These are phyloP conservation scores for Saccharomyces mikatae DNA, from an alignment of 805 yeast species.

Conservation along the genomic window DNA sequence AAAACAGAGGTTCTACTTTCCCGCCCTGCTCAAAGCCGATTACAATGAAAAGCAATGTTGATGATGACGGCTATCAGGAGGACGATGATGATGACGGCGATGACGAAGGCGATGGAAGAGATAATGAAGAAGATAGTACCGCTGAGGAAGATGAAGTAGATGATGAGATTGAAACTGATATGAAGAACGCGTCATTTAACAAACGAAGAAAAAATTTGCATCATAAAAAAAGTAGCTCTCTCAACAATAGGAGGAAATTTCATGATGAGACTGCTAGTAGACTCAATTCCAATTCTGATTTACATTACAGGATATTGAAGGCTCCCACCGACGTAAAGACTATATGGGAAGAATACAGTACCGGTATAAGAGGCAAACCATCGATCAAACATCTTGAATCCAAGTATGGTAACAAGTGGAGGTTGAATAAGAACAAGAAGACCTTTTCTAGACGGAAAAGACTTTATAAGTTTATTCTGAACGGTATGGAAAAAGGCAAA, in stretches of 20 bases:
- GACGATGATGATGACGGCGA: slow-evolving; percentile 13
- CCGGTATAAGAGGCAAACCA: slow-evolving; percentile 36
- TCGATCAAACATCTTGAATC: slow-evolving; percentile 35
- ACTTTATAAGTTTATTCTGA: slow-evolving; percentile 29
- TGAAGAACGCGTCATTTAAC: slow-evolving; percentile 1
- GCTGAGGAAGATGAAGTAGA: slow-evolving; percentile 1
- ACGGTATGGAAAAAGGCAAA: slow-evolving; percentile 29
- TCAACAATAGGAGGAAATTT: not conserved
- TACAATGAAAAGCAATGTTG: not conserved
- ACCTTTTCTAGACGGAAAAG: slow-evolving; percentile 32
- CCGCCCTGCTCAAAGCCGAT: not conserved
- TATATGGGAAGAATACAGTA: slow-evolving; percentile 35
- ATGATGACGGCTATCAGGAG: slow-evolving; percentile 16
- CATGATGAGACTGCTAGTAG: not conserved
- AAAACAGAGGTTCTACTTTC: not conserved
- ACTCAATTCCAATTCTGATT: not conserved
- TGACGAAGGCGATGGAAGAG: slow-evolving; percentile 2
- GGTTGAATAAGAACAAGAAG: slow-evolving; percentile 31
- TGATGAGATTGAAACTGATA: slow-evolving; percentile 2
- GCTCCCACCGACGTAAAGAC: slow-evolving; percentile 30
- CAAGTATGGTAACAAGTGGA: slow-evolving; percentile 36
- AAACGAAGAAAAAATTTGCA: not conserved
- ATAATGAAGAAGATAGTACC: not conserved
- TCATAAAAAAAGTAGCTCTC: not conserved
- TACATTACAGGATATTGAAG: slow-evolving; percentile 23